Evolutionary conservation across 306 rosid species (phyloP).

Genomic region (Malus domestica): ASM211411v1 NC_041794.1:26211001-26211500

Average conservation of each 20-base stretch:
- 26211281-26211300: constrained; percentile 39
- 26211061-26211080: background rate
- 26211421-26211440: constrained; percentile 28
- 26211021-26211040: constrained; percentile 52
- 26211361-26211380: constrained; percentile 35
- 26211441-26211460: constrained; percentile 56
- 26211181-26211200: constrained; percentile 38
- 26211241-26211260: constrained; percentile 27
- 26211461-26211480: constrained; percentile 40
- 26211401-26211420: constrained; percentile 27
- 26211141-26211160: constrained; percentile 25
- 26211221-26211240: constrained; percentile 35
- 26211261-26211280: constrained; percentile 35
- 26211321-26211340: constrained; percentile 23
- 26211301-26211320: constrained; percentile 29
- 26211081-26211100: constrained; percentile 2
- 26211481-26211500: constrained; percentile 54
- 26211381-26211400: constrained; percentile 33
- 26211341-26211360: constrained; percentile 41
- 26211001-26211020: constrained; percentile 46
- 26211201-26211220: constrained; percentile 25
- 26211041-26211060: constrained; percentile 26
- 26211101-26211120: constrained; percentile 5
- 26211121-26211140: background rate
- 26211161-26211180: constrained; percentile 35